These are phyloP conservation scores for Globisporangium paroecandrum DNA, from an alignment of 352 stramenopile species.

Conservation along the genomic window DNA sequence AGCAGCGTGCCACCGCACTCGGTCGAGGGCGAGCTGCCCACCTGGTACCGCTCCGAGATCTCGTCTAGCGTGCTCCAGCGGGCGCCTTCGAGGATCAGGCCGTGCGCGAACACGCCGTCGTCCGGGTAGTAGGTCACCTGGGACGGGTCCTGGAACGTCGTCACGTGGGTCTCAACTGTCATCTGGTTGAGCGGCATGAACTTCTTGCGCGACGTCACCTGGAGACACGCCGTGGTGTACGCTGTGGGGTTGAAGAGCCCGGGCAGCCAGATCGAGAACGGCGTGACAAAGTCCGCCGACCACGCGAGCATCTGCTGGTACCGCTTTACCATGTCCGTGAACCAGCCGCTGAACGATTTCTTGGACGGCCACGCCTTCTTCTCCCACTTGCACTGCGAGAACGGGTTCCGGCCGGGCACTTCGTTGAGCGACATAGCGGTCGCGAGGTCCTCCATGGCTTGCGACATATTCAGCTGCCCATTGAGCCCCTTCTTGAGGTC, in stretches of 20 bases:
- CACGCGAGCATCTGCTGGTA: constrained; percentile 88
- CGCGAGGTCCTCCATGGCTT: constrained; percentile 92
- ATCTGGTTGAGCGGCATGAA: constrained; percentile 94
- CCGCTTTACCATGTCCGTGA: constrained; percentile 91
- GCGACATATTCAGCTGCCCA: constrained; percentile 94
- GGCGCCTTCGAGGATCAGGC: constrained; percentile 95
- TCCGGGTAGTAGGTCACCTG: constrained; percentile 79
- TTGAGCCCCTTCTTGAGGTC: constrained; percentile 96
- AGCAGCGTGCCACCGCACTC: constrained; percentile 87
- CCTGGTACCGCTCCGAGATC: constrained; percentile 84
- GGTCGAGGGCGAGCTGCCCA: constrained; percentile 78
- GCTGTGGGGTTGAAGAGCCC: constrained; percentile 95
- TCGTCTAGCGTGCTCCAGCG: constrained; percentile 90
- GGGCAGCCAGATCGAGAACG: constrained; percentile 93
- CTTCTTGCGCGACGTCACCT: constrained; percentile 92
- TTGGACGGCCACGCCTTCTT: constrained; percentile 95
- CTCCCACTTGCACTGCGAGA: constrained; percentile 95
- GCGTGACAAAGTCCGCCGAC: constrained; percentile 90
- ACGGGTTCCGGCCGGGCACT: constrained; percentile 93
- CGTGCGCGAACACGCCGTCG: constrained; percentile 94
- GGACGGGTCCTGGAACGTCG: constrained; percentile 88
- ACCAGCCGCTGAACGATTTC: constrained; percentile 91
- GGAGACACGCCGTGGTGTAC: constrained; percentile 94
- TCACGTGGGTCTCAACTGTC: constrained; percentile 95
- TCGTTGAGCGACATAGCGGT: constrained; percentile 92